These are phyloP conservation scores for Pyrenochaeta sp. DNA, from an alignment of 2,329 filamentous ascomycete genomes.

Conservation along the genomic window DNA sequence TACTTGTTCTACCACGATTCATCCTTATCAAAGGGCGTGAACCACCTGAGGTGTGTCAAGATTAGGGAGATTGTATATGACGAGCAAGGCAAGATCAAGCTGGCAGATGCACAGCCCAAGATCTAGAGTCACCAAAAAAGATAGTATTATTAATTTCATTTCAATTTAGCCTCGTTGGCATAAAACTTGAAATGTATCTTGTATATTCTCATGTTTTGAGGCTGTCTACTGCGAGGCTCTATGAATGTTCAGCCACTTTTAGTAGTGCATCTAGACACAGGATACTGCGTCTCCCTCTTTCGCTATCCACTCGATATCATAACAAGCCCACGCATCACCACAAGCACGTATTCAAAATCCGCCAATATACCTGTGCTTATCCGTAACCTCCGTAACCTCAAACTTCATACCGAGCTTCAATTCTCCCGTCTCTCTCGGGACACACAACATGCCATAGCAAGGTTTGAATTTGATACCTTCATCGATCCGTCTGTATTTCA, in stretches of 20 bases:
- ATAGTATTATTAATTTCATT: neutral
- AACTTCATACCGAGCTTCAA: slow-evolving; percentile 67
- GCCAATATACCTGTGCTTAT: slow-evolving; percentile 63
- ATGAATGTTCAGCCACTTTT: too few species aligned
- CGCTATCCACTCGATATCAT: too few species aligned
- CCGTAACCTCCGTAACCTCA: slow-evolving; percentile 66
- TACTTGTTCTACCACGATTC: slow-evolving; percentile 82
- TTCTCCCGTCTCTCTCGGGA: slow-evolving; percentile 65
- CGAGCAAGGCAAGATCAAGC: slow-evolving; percentile 66
- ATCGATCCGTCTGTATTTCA: slow-evolving; percentile 68
- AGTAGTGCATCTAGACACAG: too few species aligned
- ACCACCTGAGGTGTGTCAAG: slow-evolving; percentile 78
- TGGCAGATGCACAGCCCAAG: slow-evolving; percentile 43
- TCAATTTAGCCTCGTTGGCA: too few species aligned
- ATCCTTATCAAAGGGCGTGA: slow-evolving; percentile 71
- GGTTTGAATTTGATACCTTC: slow-evolving; percentile 70
- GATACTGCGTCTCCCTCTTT: too few species aligned
- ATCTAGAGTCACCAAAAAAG: slow-evolving; percentile 16
- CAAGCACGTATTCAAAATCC: slow-evolving; percentile 32
- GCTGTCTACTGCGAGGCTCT: too few species aligned
- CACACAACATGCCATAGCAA: slow-evolving; percentile 72
- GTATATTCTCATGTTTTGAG: too few species aligned
- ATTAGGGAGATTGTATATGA: slow-evolving; percentile 79
- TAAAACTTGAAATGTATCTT: too few species aligned
- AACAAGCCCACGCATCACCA: too few species aligned